Conservation (phyloP, 1,139 yeast species). For the Suhomyces maxii region DNA sequence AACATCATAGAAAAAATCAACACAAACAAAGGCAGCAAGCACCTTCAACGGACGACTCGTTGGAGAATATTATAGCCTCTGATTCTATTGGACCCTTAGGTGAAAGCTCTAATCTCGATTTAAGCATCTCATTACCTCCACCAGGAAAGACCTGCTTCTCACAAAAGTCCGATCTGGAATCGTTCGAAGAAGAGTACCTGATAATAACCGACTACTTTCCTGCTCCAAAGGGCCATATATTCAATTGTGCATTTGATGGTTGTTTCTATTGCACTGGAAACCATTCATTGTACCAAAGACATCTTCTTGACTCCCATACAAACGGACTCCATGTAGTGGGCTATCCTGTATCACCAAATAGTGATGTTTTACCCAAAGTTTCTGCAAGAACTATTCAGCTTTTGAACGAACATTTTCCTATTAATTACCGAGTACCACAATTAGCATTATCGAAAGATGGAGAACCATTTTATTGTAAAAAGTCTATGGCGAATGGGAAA, state of each 20-base stretch:
- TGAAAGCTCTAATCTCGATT: neutral
- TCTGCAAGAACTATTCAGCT: conserved; percentile 12
- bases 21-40: neutral
- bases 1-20: too few relatives aligned
- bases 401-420: conserved; percentile 29
- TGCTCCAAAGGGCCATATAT: conserved; percentile 13
- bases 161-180: conserved; percentile 8
- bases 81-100: neutral
- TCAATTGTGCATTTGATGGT: conserved; percentile 30
- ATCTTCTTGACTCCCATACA: conserved; percentile 30
- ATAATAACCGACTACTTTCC: conserved; percentile 18
- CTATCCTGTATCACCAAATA: conserved; percentile 28
- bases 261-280: conserved; percentile 38
- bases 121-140: neutral
- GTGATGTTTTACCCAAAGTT: conserved; percentile 10
- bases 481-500: conserved; percentile 1
- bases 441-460: conserved; percentile 25
- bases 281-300: conserved; percentile 29
- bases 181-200: conserved; percentile 29
- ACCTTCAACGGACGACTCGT: too few relatives aligned
- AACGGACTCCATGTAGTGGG: conserved; percentile 28
- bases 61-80: neutral
- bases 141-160: conserved; percentile 7
- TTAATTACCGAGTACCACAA: conserved; percentile 24
- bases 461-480: conserved; percentile 15